Conservation (phyloP, 2,329 filamentous ascomycete species). For the Claviceps purpurea region DNA sequence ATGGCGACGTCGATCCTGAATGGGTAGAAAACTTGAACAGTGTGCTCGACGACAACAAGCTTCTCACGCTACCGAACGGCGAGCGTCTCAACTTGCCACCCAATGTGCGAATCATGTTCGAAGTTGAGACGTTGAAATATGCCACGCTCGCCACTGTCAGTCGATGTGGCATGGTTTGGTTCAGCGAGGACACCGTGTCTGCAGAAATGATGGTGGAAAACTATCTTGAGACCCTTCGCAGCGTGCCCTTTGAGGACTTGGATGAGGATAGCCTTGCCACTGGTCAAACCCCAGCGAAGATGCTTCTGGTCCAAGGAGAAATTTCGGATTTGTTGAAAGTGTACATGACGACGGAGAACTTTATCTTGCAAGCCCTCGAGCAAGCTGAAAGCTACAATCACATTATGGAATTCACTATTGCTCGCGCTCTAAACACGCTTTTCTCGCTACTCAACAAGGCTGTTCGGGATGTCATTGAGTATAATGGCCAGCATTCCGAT, state of each 20-base stretch:
- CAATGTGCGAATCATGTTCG: conserved; percentile 99
- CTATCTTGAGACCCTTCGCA: conserved; percentile 74
- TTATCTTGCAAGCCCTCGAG: conserved; percentile 64
- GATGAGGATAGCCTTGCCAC: conserved; percentile 79
- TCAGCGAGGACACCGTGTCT: conserved; percentile 94
- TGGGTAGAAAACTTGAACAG: conserved; percentile 99
- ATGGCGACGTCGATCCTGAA: conserved; percentile 96
- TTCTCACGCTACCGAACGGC: conserved; percentile 91
- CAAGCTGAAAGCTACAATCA: conserved; percentile 73
- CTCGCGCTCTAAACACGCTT: conserved; percentile 78
- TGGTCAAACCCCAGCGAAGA: conserved; percentile 63
- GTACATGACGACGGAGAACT: conserved; percentile 64
- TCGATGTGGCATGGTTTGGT: conserved; percentile 99
- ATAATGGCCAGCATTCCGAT: conserved; percentile 87
- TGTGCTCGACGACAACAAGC: conserved; percentile 97
- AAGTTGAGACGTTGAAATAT: conserved; percentile 95
- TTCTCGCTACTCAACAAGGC: conserved; percentile 95
- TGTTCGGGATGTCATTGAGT: conserved; percentile 84
- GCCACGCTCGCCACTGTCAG: conserved; percentile 96
- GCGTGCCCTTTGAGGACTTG: conserved; percentile 80
- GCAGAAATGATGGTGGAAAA: conserved; percentile 84
- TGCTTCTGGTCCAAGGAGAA: conserved; percentile 63
- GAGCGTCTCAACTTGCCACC: conserved; percentile 88
- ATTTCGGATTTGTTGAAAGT: conserved; percentile 68
- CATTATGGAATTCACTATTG: conserved; percentile 96